Evolutionary conservation across 2,329 filamentous ascomycete genomes (phyloP).

Genomic region (Neurospora sp.): DNA sequence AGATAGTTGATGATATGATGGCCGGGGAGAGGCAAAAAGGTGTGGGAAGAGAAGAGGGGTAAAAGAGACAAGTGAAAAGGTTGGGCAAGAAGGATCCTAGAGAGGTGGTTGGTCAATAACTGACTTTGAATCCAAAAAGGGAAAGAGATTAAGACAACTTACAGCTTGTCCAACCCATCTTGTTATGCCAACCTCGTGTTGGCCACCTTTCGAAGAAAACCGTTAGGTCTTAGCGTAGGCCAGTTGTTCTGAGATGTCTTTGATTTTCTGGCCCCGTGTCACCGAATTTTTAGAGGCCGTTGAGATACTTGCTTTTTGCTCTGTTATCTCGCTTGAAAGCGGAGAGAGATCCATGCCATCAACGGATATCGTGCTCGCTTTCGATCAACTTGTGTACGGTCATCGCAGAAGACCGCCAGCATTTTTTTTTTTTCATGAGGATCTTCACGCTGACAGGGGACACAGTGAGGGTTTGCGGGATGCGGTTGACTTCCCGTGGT

Average conservation of each 20-base stretch:
- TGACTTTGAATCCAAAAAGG: not conserved
- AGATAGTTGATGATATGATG: not conserved
- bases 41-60: not conserved
- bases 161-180: not conserved
- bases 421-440: not conserved
- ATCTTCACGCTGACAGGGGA: not conserved
- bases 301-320: not conserved
- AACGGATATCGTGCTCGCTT: not conserved
- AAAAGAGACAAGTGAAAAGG: not conserved
- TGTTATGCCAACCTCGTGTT: not conserved
- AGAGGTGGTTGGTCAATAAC: not conserved
- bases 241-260: not conserved
- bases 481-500: not conserved
- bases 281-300: not conserved
- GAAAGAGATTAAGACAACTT: not conserved
- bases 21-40: not conserved
- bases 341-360: not conserved
- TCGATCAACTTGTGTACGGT: not conserved
- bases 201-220: not conserved
- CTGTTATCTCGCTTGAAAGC: not conserved
- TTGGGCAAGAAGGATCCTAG: not conserved
- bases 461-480: not conserved
- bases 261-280: not conserved
- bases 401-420: not conserved
- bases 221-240: not conserved